Evolutionary conservation across 2,329 filamentous ascomycete genomes (phyloP).

Genomic region (Fusarium papillatum): DNA sequence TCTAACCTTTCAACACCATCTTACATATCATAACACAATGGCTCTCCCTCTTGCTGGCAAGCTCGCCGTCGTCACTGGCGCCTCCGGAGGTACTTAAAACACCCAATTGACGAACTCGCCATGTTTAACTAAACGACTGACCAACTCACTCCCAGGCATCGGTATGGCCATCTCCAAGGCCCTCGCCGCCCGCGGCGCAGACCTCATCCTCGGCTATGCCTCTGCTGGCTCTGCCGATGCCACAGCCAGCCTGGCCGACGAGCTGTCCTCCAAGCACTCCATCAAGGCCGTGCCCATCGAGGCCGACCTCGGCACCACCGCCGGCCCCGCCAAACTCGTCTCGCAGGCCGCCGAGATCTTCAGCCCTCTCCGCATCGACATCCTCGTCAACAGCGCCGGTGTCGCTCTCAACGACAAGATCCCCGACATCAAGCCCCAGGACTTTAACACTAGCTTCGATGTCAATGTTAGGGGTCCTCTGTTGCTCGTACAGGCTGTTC

Average conservation of each 20-base stretch:
- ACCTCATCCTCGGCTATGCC: slow-evolving; percentile 44
- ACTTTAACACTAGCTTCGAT: slow-evolving; percentile 79
- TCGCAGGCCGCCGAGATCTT: slow-evolving; percentile 41
- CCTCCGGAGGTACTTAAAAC: slow-evolving; percentile 74
- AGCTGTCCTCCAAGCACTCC: slow-evolving; percentile 59
- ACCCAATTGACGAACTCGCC: background rate
- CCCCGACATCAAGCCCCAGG: slow-evolving; percentile 69
- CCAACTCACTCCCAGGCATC: slow-evolving; percentile 29
- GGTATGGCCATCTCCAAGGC: slow-evolving; percentile 41
- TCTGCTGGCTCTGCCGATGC: slow-evolving; percentile 29
- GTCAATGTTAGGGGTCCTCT: slow-evolving; percentile 87
- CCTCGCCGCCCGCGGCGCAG: slow-evolving; percentile 44
- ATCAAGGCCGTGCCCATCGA: slow-evolving; percentile 74
- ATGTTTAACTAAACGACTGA: background rate
- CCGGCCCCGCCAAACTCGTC: slow-evolving; percentile 40
- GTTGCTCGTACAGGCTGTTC: slow-evolving; percentile 79
- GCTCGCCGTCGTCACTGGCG: slow-evolving; percentile 84
- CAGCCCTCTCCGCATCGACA: slow-evolving; percentile 59
- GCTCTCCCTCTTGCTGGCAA: slow-evolving; percentile 75
- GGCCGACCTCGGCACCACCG: slow-evolving; percentile 61
- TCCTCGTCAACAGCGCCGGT: slow-evolving; percentile 88
- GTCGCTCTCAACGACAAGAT: slow-evolving; percentile 73
- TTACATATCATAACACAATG: slow-evolving; percentile 45
- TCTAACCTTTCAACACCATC: background rate
- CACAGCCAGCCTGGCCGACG: slow-evolving; percentile 36